Conservation (phyloP, 1,284 basidiomycete genomes). For the Cutaneotrichosporon mucoides region DNA sequence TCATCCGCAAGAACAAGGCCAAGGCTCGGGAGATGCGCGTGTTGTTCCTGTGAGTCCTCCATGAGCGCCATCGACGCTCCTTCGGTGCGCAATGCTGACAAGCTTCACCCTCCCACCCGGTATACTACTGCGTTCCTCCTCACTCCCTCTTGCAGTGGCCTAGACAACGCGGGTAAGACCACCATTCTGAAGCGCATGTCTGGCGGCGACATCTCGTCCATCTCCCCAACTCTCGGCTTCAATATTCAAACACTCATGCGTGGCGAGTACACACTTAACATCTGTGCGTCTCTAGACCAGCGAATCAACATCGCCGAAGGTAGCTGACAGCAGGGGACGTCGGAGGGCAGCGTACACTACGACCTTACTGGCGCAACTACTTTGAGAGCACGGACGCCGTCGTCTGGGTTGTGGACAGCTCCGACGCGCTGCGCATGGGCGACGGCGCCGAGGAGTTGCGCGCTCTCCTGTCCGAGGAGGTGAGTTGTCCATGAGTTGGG, state of each 20-base stretch:
- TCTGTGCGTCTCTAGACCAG: slow-evolving; percentile 61
- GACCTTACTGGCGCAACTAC: slow-evolving; percentile 99
- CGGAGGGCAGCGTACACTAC: slow-evolving; percentile 88
- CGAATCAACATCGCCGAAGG: neutral
- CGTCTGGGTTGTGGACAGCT: slow-evolving; percentile 98
- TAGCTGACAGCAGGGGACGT: slow-evolving; percentile 70
- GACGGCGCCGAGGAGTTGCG: slow-evolving; percentile 88
- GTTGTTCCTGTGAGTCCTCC: slow-evolving; percentile 73
- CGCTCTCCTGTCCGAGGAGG: slow-evolving; percentile 83
- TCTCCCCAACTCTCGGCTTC: slow-evolving; percentile 95
- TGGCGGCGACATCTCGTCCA: slow-evolving; percentile 76
- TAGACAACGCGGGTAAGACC: slow-evolving; percentile 98
- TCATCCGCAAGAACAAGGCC: slow-evolving; percentile 92
- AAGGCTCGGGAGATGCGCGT: slow-evolving; percentile 96
- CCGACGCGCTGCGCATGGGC: slow-evolving; percentile 78
- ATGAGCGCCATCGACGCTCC: too few species aligned
- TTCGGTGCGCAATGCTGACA: too few species aligned
- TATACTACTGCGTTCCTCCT: neutral
- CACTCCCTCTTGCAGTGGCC: slow-evolving; percentile 59
- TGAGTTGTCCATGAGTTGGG: slow-evolving; percentile 50
- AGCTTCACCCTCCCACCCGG: too few species aligned
- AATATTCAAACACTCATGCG: slow-evolving; percentile 96
- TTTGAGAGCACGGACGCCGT: slow-evolving; percentile 98
- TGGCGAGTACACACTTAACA: slow-evolving; percentile 86
- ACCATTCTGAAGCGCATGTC: slow-evolving; percentile 94